phyloP scores from a whole-genome alignment of 2,329 filamentous ascomycete species.

The Diaporthe nobilis region DNA sequence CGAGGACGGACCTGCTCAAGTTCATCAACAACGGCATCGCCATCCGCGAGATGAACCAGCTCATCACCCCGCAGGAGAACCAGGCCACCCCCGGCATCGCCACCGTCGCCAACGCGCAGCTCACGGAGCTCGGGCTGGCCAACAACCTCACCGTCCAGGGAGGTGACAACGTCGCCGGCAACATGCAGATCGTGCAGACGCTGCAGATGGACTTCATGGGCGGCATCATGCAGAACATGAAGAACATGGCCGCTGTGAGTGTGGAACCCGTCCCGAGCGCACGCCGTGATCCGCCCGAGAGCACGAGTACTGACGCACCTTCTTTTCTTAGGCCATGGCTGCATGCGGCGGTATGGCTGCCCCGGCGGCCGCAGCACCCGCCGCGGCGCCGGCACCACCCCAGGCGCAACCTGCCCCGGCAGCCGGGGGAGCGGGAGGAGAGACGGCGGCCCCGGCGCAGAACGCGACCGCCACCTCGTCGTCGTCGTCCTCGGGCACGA shows the following conservation, averaged over 20 bases:
- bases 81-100: conserved; percentile 41
- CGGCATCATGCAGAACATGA: conserved; percentile 44
- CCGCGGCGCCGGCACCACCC: background rate
- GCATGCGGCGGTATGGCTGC: conserved; percentile 17
- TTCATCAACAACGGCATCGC: conserved; percentile 46
- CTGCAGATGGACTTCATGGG: conserved; percentile 42
- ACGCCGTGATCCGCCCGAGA: background rate
- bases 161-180: conserved; percentile 36
- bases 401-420: conserved; percentile 1
- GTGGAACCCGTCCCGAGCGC: background rate
- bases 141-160: conserved; percentile 37
- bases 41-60: conserved; percentile 46
- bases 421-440: background rate
- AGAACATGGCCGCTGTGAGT: conserved; percentile 42
- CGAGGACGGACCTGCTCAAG: conserved; percentile 42
- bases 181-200: conserved; percentile 38
- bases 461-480: conserved; percentile 3
- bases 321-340: conserved; percentile 13
- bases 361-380: background rate
- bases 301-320: background rate
- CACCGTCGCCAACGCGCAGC: conserved; percentile 43
- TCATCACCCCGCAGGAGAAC: conserved; percentile 42
- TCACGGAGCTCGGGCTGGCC: conserved; percentile 39
- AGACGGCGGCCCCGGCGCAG: background rate
- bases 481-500: background rate